These are phyloP conservation scores for Mucor racemosus DNA, from an alignment of 371 early-diverging fungal genomes.

Conservation along the genomic window DNA sequence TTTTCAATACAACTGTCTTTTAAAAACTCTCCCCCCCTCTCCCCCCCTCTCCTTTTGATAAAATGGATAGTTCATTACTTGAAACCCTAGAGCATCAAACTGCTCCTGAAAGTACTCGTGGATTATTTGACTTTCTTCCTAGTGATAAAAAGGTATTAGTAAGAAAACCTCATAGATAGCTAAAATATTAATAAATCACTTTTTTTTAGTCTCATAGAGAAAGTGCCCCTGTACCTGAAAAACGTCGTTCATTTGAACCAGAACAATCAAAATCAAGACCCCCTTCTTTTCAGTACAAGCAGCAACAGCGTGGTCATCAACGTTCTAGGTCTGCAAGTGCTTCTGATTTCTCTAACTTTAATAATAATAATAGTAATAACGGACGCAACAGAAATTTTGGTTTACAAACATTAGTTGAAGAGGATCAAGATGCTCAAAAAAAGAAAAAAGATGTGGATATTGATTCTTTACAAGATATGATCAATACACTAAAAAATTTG, in stretches of 20 bases:
- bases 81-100: conserved; percentile 49
- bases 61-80: conserved; percentile 14
- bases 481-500: conserved; percentile 56
- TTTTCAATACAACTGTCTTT: not conserved
- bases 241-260: conserved; percentile 26
- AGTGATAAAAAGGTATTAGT: conserved; percentile 17
- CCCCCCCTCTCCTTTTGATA: not conserved
- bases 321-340: conserved; percentile 53
- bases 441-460: conserved; percentile 37
- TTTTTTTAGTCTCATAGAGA: conserved; percentile 24
- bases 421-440: conserved; percentile 21
- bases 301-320: conserved; percentile 35
- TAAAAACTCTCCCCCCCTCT: not conserved
- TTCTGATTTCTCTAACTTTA: conserved; percentile 29
- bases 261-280: conserved; percentile 17
- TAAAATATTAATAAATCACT: not conserved
- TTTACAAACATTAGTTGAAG: conserved; percentile 30
- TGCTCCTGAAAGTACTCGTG: conserved; percentile 56
- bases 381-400: conserved; percentile 23
- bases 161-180: conserved; percentile 32
- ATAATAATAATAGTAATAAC: conserved; percentile 3
- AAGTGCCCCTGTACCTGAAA: conserved; percentile 27
- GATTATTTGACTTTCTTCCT: conserved; percentile 48
- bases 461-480: conserved; percentile 59
- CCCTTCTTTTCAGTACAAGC: not conserved